phyloP scores from a whole-genome alignment of 2,329 filamentous ascomycete genomes.

The Neofusicoccum sp. region DNA sequence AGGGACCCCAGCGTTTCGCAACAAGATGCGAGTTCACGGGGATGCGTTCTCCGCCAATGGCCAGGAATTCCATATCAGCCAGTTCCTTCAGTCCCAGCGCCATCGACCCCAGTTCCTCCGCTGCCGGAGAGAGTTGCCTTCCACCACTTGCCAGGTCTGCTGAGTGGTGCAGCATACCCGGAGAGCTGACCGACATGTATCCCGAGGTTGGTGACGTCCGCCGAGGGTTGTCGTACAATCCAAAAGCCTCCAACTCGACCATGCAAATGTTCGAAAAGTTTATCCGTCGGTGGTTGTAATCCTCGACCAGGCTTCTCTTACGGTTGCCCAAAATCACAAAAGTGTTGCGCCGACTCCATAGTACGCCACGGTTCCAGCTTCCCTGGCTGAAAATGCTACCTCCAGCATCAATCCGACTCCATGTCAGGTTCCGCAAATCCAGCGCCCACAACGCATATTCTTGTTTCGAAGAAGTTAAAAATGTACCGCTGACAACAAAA shows the following conservation, averaged over 20 bases:
- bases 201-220: constrained; percentile 76
- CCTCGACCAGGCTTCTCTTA: constrained; percentile 90
- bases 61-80: constrained; percentile 94
- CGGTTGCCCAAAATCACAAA: constrained; percentile 96
- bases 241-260: constrained; percentile 96
- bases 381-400: constrained; percentile 91
- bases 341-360: constrained; percentile 91
- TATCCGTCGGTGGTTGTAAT: constrained; percentile 96
- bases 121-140: constrained; percentile 72
- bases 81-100: constrained; percentile 81
- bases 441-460: constrained; percentile 97
- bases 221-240: constrained; percentile 93
- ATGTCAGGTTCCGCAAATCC: constrained; percentile 83
- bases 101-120: constrained; percentile 82
- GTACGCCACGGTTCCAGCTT: constrained; percentile 93
- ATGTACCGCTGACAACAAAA: constrained; percentile 96
- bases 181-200: constrained; percentile 77
- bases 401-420: constrained; percentile 94
- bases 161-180: constrained; percentile 59
- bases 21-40: constrained; percentile 91
- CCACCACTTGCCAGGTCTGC: constrained; percentile 69
- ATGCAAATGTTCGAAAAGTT: constrained; percentile 97
- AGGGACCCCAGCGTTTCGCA: constrained; percentile 87
- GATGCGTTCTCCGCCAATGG: constrained; percentile 86
- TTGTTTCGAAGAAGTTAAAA: constrained; percentile 95